Evolutionary conservation across 73 alveolate species (phyloP).

Genomic region (Tetrahymena thermophila): DNA sequence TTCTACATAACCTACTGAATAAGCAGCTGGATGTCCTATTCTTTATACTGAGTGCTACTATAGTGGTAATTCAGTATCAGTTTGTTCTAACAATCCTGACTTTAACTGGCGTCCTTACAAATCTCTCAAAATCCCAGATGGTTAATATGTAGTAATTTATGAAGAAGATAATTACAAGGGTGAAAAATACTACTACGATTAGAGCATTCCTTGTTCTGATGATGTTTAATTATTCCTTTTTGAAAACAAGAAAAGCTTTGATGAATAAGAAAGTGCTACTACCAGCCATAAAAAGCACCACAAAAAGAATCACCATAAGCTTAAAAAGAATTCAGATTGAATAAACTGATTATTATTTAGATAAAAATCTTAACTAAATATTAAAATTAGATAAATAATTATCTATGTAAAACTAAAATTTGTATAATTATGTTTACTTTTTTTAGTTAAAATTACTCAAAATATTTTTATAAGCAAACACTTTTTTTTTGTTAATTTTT

Average conservation of each 20-base stretch:
- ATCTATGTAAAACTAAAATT: not conserved
- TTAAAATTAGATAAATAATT: no score
- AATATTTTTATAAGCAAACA: no score
- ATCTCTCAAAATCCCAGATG: not conserved
- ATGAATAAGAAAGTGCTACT: not conserved
- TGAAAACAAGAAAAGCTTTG: not conserved
- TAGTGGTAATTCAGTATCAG: not conserved
- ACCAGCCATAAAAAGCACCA: not conserved
- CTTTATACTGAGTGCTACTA: not conserved
- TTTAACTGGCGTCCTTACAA: not conserved
- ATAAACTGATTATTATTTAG: not conserved
- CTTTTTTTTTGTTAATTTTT: no score
- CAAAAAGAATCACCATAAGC: not conserved
- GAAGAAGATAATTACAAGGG: not conserved
- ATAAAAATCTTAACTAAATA: not conserved
- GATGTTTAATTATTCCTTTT: not conserved
- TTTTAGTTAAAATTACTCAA: not conserved
- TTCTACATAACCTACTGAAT: no score
- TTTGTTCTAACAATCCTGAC: not conserved
- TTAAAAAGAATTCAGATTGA: not conserved
- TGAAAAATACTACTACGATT: not conserved
- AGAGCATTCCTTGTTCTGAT: not conserved
- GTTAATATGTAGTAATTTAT: not conserved
- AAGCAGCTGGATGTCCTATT: not conserved
- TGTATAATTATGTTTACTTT: not conserved